Conservation (phyloP, 2,329 filamentous ascomycete genomes). For the Calonectria pteridis region DNA sequence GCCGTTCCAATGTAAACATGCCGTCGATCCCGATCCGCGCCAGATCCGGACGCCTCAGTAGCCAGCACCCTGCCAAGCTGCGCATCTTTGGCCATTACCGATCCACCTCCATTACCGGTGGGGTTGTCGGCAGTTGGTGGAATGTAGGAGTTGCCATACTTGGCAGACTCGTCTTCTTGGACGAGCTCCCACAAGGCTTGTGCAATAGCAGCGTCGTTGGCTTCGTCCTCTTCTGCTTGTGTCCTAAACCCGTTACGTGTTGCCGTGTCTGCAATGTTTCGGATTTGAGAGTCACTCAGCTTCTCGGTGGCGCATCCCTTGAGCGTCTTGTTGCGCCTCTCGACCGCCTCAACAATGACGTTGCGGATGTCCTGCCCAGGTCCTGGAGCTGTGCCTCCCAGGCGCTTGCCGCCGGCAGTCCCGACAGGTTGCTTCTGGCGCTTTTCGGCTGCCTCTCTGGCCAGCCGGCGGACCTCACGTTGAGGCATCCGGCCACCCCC, state of each 20-base stretch:
- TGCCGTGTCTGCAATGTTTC: constrained; percentile 72
- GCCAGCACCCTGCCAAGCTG: constrained; percentile 21
- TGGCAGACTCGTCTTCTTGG: constrained; percentile 77
- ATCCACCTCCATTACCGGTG: constrained; percentile 56
- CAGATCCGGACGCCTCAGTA: constrained; percentile 15
- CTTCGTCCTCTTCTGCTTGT: constrained; percentile 87
- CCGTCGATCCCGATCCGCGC: constrained; percentile 5
- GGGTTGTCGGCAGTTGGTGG: constrained; percentile 64
- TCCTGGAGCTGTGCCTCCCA: constrained; percentile 72
- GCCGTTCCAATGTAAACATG: not conserved
- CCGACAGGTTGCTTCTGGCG: constrained; percentile 69
- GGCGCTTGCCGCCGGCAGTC: constrained; percentile 76
- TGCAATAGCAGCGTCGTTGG: constrained; percentile 88
- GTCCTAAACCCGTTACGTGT: constrained; percentile 83
- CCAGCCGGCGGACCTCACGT: constrained; percentile 80
- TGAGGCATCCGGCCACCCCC: constrained; percentile 76
- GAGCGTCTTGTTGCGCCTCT: constrained; percentile 74
- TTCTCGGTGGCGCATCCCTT: constrained; percentile 82
- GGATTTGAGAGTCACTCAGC: constrained; percentile 74
- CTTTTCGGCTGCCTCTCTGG: constrained; percentile 80
- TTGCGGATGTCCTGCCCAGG: constrained; percentile 77
- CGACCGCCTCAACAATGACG: constrained; percentile 78
- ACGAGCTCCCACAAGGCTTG: constrained; percentile 89
- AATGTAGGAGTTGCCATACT: constrained; percentile 68
- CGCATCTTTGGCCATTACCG: constrained; percentile 42